These are phyloP conservation scores for Microglena sp. DNA, from an alignment of 139 green algal genomes.

Conservation along the genomic window DNA sequence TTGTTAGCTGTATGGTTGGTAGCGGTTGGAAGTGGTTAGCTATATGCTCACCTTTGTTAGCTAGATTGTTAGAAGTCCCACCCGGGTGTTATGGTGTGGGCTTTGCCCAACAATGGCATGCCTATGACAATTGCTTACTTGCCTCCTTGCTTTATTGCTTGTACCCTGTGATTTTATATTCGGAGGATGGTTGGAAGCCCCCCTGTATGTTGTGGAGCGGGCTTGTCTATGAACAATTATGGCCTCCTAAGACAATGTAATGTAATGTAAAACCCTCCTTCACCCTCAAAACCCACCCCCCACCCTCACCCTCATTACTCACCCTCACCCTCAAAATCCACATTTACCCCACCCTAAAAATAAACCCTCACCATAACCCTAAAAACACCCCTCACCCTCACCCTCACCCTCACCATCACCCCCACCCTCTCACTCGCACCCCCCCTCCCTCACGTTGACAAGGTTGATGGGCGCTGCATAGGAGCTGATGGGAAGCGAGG, in stretches of 20 bases:
- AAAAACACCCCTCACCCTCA: background rate
- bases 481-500: conserved; percentile 60
- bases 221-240: background rate
- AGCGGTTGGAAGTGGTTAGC: too few relatives aligned
- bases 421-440: background rate
- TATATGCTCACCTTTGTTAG: too few relatives aligned
- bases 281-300: too few relatives aligned
- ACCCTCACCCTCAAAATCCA: background rate
- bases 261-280: too few relatives aligned
- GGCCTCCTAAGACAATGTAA: background rate
- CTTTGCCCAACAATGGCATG: too few relatives aligned
- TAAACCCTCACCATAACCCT: background rate
- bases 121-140: too few relatives aligned
- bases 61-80: too few relatives aligned
- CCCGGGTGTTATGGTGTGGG: too few relatives aligned
- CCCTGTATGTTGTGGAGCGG: background rate
- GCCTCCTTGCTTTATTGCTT: too few relatives aligned
- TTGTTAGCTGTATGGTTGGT: too few relatives aligned
- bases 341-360: background rate
- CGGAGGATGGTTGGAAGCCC: background rate
- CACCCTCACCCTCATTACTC: background rate
- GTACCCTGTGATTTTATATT: background rate
- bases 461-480: conserved; percentile 45
- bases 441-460: conserved; percentile 31
- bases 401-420: background rate